Base-by-base conservation (phyloP, 192 early-diverging fungal species). In the Mortierella alpina region DNA sequence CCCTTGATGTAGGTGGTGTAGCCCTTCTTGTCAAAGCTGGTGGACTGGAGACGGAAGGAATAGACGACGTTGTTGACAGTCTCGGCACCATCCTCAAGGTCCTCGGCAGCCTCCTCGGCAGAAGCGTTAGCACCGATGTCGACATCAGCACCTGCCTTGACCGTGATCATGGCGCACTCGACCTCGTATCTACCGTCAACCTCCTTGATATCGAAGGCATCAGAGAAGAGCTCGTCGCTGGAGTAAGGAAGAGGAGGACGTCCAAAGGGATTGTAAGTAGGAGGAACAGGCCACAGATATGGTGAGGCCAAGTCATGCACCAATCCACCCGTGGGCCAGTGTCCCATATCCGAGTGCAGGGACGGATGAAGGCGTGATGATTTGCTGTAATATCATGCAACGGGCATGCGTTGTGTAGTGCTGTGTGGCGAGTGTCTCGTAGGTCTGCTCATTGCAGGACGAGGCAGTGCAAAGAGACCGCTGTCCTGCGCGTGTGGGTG, bases 111-210 rank as follows among this genome's bases (percentile, higher is more conserved):
- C 60, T 85, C 94, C 87, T 96, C 95, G 65, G 95, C 95, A 45
- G 96, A 96, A 64, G 95, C 87, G 88, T 96, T 96, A 84, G 93
- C 96, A 85, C 95, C 95, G 68, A 93, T 96, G 82, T 98, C 92
- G 59, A 98, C 86, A 47, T 96, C 90, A 72, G 66, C 89, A 57
- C 85, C 93, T 7, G 81, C 86, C 61, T 84, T 86, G 68, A 94
- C 61, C 39, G 13, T 42, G 59, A 67, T 68, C 72, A 93, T 90
- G 72, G 87, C 75, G 84, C 93, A 93, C 86, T 98, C 92, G 53
- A 96, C 90, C 86, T 96, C 94, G 68, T 82, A 89, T 66, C 79
- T 80, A 59, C 91, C 91, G 67, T 90, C 91, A 51, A 92, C 72
- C 69, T 89, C 82, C 50, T 73, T 89, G 70, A 94, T 55, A 59